A percentile compares a stretch with the other conserved stretches of the same genome.
phyloP scores from a whole-genome alignment of 2,329 filamentous ascomycete genomes.

The Diaporthe citrichinensis region DNA sequence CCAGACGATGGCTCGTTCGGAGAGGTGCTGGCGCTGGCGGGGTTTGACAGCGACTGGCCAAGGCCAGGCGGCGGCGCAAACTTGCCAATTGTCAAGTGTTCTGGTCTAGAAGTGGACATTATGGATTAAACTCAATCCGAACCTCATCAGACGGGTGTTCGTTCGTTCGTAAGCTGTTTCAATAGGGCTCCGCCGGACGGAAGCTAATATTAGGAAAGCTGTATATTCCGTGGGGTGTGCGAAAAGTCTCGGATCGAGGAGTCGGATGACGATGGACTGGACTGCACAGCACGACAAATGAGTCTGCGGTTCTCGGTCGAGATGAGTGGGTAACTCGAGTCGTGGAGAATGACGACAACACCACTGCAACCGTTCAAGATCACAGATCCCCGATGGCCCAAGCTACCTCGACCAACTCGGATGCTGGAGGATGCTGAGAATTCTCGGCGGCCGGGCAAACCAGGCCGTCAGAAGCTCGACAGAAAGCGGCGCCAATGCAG shows the following conservation, averaged over 20 bases:
- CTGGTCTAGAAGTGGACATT: conserved; percentile 92
- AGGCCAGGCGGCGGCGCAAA: conserved; percentile 69
- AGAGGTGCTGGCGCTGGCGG: conserved; percentile 84
- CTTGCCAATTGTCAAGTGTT: conserved; percentile 89
- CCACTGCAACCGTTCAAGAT: conserved; percentile 18
- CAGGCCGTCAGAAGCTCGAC: conserved; percentile 33
- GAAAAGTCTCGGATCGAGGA: conserved; percentile 35
- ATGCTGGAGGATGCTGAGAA: conserved; percentile 21
- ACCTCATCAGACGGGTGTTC: conserved; percentile 58
- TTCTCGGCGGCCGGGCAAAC: conserved; percentile 12
- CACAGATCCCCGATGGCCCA: conserved; percentile 21
- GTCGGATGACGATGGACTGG: conserved; percentile 30
- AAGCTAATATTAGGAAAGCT: conserved; percentile 39
- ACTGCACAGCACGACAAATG: conserved; percentile 23
- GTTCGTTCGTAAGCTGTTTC: conserved; percentile 28
- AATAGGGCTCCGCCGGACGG: conserved; percentile 33
- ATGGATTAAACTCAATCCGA: conserved; percentile 78
- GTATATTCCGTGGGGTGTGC: conserved; percentile 37
- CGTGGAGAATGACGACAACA: conserved; percentile 31
- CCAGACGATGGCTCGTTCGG: conserved; percentile 80
- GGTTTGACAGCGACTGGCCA: conserved; percentile 42
- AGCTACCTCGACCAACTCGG: conserved; percentile 18
- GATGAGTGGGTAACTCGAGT: conserved; percentile 28
- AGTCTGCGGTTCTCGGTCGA: conserved; percentile 26
- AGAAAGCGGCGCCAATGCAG: conserved; percentile 36